phyloP scores from a whole-genome alignment of 805 yeast genomes.

The Pichia thaimueangensis region DNA sequence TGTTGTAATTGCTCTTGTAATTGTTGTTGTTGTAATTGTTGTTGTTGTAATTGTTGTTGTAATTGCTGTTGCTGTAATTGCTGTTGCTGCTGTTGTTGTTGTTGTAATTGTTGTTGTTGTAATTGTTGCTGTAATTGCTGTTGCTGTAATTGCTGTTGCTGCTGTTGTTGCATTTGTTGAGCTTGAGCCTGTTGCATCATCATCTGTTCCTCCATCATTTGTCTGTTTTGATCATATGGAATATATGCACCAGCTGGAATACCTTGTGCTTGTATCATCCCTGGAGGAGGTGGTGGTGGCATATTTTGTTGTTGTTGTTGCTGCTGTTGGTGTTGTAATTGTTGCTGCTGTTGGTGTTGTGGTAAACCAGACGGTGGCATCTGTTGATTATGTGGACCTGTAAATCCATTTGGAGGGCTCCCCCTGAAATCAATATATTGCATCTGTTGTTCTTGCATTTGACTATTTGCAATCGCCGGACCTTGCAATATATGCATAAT shows the following conservation, averaged over 20 bases:
- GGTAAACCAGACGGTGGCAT: too few species aligned
- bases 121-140: neutral
- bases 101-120: neutral
- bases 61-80: neutral
- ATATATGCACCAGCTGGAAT: neutral
- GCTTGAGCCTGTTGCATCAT: neutral
- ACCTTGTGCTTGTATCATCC: neutral
- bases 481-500: neutral
- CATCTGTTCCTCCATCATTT: neutral
- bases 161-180: neutral
- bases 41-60: neutral
- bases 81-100: slow-evolving; percentile 1
- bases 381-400: too few species aligned
- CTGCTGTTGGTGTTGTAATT: neutral
- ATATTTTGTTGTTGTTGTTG: neutral
- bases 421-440: neutral
- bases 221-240: neutral
- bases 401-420: too few species aligned
- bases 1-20: neutral
- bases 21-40: neutral
- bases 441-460: neutral
- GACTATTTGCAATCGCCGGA: neutral
- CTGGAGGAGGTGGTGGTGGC: neutral
- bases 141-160: slow-evolving; percentile 5
- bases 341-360: neutral